Conservation (phyloP, 2,329 filamentous ascomycete genomes). For the Huntiella abstrusa region DNA sequence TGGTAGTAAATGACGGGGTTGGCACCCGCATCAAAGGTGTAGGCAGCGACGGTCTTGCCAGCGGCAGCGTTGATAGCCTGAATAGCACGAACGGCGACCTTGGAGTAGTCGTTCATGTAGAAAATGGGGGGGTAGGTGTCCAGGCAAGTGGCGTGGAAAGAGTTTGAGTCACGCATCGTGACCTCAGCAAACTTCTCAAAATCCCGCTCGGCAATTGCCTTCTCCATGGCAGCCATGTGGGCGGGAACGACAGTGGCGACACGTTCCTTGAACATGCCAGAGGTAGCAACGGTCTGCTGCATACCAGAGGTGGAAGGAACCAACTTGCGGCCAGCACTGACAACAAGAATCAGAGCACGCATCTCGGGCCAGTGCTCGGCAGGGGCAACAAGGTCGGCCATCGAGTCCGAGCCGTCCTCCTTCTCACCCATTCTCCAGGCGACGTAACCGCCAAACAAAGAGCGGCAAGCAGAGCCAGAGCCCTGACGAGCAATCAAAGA, state of each 20-base stretch:
- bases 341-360: constrained; percentile 81
- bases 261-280: constrained; percentile 64
- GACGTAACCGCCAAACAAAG: constrained; percentile 86
- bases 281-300: constrained; percentile 90
- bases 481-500: constrained; percentile 83
- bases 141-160: constrained; percentile 85
- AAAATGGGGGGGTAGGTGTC: constrained; percentile 97
- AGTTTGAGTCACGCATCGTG: constrained; percentile 94
- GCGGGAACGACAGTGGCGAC: constrained; percentile 59
- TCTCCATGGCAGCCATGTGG: constrained; percentile 71
- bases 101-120: constrained; percentile 89
- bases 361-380: constrained; percentile 89
- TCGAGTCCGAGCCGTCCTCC: constrained; percentile 66
- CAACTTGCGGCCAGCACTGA: constrained; percentile 85
- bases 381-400: constrained; percentile 74
- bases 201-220: constrained; percentile 57
- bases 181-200: constrained; percentile 76
- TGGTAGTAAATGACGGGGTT: constrained; percentile 96
- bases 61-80: constrained; percentile 72
- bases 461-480: constrained; percentile 84
- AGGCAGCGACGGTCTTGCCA: constrained; percentile 68
- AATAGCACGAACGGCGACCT: constrained; percentile 71
- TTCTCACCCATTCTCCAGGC: constrained; percentile 71
- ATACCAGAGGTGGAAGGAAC: constrained; percentile 86
- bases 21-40: constrained; percentile 93